A percentile compares a stretch with the other conserved stretches of the same genome.
Evolutionary conservation across 148 eudicot genomes (phyloP).

Genomic region (Heliosperma pusillum): DNA sequence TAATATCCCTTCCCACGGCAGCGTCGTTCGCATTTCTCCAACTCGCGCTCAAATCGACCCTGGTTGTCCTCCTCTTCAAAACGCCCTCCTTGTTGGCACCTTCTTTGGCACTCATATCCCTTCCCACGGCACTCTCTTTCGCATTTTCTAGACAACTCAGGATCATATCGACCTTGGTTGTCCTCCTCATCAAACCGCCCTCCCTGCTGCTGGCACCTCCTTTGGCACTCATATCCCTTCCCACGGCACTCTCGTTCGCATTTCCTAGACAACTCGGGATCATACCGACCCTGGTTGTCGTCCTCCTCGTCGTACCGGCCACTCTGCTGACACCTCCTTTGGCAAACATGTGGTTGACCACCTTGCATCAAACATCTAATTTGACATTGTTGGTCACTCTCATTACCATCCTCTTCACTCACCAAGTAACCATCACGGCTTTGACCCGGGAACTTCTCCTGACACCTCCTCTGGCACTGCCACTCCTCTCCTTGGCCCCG

Average conservation of each 20-base stretch:
- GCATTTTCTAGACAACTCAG: neutral
- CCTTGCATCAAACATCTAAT: too few relatives aligned
- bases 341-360: neutral
- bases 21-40: neutral
- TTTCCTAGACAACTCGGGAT: neutral
- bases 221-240: slow-evolving; percentile 6
- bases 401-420: neutral
- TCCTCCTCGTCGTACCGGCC: neutral
- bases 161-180: neutral
- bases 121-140: slow-evolving; percentile 1
- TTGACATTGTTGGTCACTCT: too few relatives aligned
- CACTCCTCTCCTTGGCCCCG: slow-evolving; percentile 16
- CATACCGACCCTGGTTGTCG: neutral
- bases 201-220: neutral
- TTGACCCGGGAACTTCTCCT: slow-evolving; percentile 7
- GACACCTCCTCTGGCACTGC: slow-evolving; percentile 25
- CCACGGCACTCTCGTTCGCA: slow-evolving; percentile 10
- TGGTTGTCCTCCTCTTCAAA: neutral
- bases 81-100: neutral
- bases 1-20: slow-evolving; percentile 10
- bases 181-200: neutral
- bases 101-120: slow-evolving; percentile 8
- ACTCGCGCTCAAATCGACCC: neutral
- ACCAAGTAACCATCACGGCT: neutral
- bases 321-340: slow-evolving; percentile 7